Conservation (phyloP, 2,329 filamentous ascomycete genomes). For the Xylaria sp. region DNA sequence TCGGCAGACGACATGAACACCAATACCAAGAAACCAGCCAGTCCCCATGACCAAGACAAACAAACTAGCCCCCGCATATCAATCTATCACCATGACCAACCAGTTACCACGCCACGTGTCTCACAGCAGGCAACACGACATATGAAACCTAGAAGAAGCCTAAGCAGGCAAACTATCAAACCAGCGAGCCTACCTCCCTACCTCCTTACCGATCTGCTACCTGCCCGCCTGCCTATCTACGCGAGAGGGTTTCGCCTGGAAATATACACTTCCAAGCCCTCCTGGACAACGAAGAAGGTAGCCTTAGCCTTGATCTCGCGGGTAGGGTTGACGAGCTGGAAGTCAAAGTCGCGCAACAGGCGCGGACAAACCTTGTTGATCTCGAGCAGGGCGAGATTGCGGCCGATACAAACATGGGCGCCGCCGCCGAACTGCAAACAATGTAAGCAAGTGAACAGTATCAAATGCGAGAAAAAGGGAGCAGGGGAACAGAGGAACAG, state of each 20-base stretch:
- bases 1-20: too few species aligned
- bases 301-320: constrained; percentile 63
- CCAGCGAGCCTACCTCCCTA: too few species aligned
- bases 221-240: background rate
- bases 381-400: constrained; percentile 65
- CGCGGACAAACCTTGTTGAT: constrained; percentile 69
- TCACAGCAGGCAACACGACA: too few species aligned
- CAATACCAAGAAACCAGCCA: too few species aligned
- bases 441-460: background rate
- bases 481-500: background rate
- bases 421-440: constrained; percentile 63
- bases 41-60: too few species aligned
- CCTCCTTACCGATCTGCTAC: background rate
- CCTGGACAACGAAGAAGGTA: constrained; percentile 70
- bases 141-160: too few species aligned
- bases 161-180: too few species aligned
- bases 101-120: too few species aligned
- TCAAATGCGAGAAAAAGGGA: background rate
- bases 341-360: constrained; percentile 64
- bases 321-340: constrained; percentile 63
- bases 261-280: constrained; percentile 64
- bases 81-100: too few species aligned
- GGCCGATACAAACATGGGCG: constrained; percentile 65
- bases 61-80: too few species aligned
- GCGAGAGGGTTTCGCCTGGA: constrained; percentile 46